These are phyloP conservation scores for Suhomyces taliae DNA, from an alignment of 1,139 yeast genomes.

Conservation along the genomic window DNA sequence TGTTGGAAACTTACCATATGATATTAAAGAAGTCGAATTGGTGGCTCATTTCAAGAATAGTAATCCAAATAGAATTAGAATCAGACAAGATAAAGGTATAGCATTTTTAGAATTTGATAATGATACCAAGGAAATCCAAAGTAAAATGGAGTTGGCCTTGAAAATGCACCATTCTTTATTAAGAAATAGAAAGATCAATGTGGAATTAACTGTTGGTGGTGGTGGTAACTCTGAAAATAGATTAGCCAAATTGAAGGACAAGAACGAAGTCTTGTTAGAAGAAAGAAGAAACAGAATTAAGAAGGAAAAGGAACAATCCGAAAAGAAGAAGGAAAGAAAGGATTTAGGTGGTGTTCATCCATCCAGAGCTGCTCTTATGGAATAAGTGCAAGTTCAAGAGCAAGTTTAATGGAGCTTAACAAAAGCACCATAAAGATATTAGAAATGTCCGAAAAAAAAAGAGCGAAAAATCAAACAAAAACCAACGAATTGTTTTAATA, in stretches of 20 bases:
- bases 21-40: slow-evolving; percentile 60
- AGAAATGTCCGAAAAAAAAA: neutral
- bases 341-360: slow-evolving; percentile 50
- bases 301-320: slow-evolving; percentile 34
- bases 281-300: slow-evolving; percentile 58
- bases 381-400: slow-evolving; percentile 5
- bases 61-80: slow-evolving; percentile 71
- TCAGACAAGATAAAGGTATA: slow-evolving; percentile 83
- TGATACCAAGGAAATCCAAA: slow-evolving; percentile 62
- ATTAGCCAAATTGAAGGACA: slow-evolving; percentile 67
- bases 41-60: slow-evolving; percentile 73
- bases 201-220: slow-evolving; percentile 96
- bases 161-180: slow-evolving; percentile 75
- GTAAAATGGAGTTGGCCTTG: slow-evolving; percentile 79
- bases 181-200: slow-evolving; percentile 77
- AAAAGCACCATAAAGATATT: neutral
- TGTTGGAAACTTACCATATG: slow-evolving; percentile 90
- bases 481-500: no score
- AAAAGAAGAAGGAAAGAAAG: slow-evolving; percentile 9
- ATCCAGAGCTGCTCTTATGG: slow-evolving; percentile 50
- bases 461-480: neutral
- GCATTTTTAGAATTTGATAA: slow-evolving; percentile 87
- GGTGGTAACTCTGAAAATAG: slow-evolving; percentile 87
- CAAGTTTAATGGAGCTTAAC: neutral
- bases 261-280: slow-evolving; percentile 69